phyloP scores from a whole-genome alignment of 2,329 filamentous ascomycete species.

The Microcyclosporella mali region DNA sequence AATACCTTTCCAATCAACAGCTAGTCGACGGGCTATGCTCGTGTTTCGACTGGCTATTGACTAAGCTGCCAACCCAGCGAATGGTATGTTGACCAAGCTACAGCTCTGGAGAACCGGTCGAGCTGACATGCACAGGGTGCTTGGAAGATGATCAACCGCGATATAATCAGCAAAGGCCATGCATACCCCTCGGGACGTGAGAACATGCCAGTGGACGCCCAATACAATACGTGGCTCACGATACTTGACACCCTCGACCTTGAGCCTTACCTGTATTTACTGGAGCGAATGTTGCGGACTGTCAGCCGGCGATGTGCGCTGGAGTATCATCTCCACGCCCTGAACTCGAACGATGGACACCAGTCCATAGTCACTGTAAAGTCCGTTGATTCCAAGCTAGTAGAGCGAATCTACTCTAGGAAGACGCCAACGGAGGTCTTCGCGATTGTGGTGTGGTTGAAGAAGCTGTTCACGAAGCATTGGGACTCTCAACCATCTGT shows the following conservation, averaged over 20 bases:
- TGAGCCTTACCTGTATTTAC: slow-evolving; percentile 10
- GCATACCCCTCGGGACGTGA: slow-evolving; percentile 10
- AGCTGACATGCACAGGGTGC: neutral
- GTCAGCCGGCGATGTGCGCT: neutral
- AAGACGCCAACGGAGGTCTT: neutral
- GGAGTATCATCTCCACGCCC: neutral
- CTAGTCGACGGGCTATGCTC: slow-evolving; percentile 7
- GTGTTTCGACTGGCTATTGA: slow-evolving; percentile 10
- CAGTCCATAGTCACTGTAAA: neutral
- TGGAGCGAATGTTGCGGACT: slow-evolving; percentile 5
- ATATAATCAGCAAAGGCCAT: slow-evolving; percentile 17
- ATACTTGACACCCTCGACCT: slow-evolving; percentile 14
- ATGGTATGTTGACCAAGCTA: neutral
- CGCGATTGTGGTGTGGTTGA: slow-evolving; percentile 15
- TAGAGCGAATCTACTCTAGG: no score
- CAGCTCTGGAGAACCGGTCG: no score
- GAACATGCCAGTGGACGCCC: slow-evolving; percentile 11
- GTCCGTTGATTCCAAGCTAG: neutral
- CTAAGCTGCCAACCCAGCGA: slow-evolving; percentile 5
- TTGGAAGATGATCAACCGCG: slow-evolving; percentile 14
- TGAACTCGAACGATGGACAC: no score
- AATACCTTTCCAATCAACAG: slow-evolving; percentile 4
- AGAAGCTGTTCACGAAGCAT: slow-evolving; percentile 12
- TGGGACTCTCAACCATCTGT: slow-evolving; percentile 12
- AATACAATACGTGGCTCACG: slow-evolving; percentile 13